Evolutionary conservation across 192 early-diverging fungal genomes (phyloP).

Genomic region (Coemansia javaensis): DNA sequence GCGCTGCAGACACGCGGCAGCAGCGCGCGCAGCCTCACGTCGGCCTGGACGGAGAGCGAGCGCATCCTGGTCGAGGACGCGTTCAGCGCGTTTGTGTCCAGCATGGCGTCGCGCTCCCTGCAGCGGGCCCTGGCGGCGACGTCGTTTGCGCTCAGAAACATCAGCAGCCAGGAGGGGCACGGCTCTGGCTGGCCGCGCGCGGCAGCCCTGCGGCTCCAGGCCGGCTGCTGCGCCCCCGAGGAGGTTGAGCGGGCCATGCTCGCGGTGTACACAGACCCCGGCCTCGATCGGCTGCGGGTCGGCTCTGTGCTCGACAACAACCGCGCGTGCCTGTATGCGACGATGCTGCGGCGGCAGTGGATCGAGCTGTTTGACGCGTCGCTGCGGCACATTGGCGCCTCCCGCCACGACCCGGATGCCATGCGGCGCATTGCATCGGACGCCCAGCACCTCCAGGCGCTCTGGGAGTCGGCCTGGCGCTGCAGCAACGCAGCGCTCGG

Average conservation of each 20-base stretch:
- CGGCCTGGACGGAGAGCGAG: slow-evolving; percentile 7
- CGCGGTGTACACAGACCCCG: slow-evolving; percentile 8
- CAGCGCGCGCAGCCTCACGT: background rate
- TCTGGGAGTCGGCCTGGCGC: slow-evolving; percentile 15
- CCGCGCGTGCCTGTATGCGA: slow-evolving; percentile 25
- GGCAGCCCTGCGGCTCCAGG: background rate
- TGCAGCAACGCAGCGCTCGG: slow-evolving; percentile 14
- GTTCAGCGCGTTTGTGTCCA: slow-evolving; percentile 14
- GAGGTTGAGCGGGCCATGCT: slow-evolving; percentile 2
- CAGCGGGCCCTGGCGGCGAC: slow-evolving; percentile 11
- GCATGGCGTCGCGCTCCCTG: background rate
- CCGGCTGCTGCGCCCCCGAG: background rate
- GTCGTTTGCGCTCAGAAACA: slow-evolving; percentile 23
- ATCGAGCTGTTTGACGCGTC: slow-evolving; percentile 1
- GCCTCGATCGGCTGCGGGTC: slow-evolving; percentile 18
- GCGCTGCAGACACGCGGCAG: background rate
- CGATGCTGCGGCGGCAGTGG: slow-evolving; percentile 22
- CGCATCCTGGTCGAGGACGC: slow-evolving; percentile 10
- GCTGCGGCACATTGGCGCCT: background rate
- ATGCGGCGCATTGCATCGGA: background rate
- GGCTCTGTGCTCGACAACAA: slow-evolving; percentile 25
- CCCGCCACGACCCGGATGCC: background rate
- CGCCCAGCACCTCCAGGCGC: slow-evolving; percentile 3
- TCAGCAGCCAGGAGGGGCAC: slow-evolving; percentile 4
- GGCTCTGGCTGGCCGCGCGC: background rate